Evolutionary conservation across 768 basidiomycete genomes (phyloP), one percentile per base, ranked within the genome.

Genomic region (Boletus insuetus): DNA sequence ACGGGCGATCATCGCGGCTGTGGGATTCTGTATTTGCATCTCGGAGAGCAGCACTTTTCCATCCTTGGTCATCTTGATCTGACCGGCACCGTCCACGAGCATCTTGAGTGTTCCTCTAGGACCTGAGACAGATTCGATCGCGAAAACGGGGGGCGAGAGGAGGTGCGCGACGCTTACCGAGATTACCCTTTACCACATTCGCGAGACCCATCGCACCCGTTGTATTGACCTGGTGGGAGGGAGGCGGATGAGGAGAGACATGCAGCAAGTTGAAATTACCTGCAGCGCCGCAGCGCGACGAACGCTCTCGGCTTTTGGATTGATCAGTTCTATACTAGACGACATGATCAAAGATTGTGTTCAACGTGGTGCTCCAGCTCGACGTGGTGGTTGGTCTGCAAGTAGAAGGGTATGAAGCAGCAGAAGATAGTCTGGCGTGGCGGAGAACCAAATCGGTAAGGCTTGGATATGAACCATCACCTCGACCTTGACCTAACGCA

Each of bases 11-110:
- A 99, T 96, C 32, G 97, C 95, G 17, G 97, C 97, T 4, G 97
- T 98, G 31, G 97, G 97, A 72, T 99, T 98, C 75, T 92, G 90
- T 64, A 99, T 99, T 77, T 98, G 97, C 97, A 99, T 99, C 77
- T 99, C 97, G 40, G 94, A 96, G 55, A 99, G 80, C 53, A 99
- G 76, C 40, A 98, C 96, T 77, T 99, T 99, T 59, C 97, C 97
- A 68, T 98, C 97, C 79, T 98, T 99, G 60, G 97, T 98, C 91
- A 99, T 95, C 82, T 98, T 99, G 73, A 99, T 95, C 76, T 94
- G 91, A 11, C 97, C 97, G 14, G 95, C 81, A 53, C 97, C 97
- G 73, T 98, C 97, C 41, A 99, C 97, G 49, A 99, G 86, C 96
- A 99, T 98, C 80, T 99, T 99, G 63, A 98, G 82, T 0, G 97